Conservation (phyloP, 1,284 basidiomycete genomes). For the Puccinia sorghi region DNA sequence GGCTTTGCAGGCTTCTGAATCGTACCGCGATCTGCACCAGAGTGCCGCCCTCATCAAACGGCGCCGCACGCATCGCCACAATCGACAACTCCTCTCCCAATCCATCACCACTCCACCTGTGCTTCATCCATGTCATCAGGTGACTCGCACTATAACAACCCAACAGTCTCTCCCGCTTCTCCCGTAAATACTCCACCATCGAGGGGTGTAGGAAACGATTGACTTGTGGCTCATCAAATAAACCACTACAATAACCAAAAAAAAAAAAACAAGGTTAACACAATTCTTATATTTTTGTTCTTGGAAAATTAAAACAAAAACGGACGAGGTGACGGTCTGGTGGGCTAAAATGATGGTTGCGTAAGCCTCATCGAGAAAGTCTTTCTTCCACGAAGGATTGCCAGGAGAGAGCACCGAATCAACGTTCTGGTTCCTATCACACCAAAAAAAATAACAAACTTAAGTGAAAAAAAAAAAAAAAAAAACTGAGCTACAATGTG, state of each 20-base stretch:
- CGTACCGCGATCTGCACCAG: constrained; percentile 43
- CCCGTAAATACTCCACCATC: constrained; percentile 24
- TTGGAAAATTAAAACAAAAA: background rate
- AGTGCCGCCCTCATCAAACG: constrained; percentile 40
- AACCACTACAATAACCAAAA: constrained; percentile 7
- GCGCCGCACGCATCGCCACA: constrained; percentile 42
- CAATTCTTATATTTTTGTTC: too few relatives aligned
- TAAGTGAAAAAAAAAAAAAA: background rate
- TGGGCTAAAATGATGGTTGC: constrained; percentile 21
- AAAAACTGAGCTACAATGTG: too few relatives aligned
- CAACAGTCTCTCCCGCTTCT: constrained; percentile 28
- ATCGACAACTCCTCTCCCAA: constrained; percentile 13
- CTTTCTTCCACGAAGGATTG: constrained; percentile 37
- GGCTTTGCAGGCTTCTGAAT: constrained; percentile 25
- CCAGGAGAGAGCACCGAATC: constrained; percentile 36
- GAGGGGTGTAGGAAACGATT: constrained; percentile 19
- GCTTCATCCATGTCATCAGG: constrained; percentile 34
- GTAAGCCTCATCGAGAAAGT: constrained; percentile 33
- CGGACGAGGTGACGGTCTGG: constrained; percentile 42
- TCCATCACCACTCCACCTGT: background rate
- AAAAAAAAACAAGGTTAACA: too few relatives aligned
- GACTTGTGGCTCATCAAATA: constrained; percentile 17
- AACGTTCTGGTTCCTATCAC: constrained; percentile 32
- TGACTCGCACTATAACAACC: constrained; percentile 31
- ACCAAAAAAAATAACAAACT: background rate